Conservation (phyloP, 441 rosid species). For the Croton laevigatus region DNA sequence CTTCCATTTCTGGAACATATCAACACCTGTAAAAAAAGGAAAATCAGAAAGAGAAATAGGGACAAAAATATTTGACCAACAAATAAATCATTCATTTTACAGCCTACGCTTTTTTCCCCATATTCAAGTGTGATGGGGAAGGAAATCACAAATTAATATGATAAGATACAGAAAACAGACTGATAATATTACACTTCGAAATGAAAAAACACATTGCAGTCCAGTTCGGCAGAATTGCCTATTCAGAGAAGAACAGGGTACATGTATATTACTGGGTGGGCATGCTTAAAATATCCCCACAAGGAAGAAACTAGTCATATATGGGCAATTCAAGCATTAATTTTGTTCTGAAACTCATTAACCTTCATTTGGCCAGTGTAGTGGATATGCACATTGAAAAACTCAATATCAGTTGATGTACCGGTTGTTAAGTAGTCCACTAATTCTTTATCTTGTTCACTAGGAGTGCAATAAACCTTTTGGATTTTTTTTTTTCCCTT, state of each 20-base stretch:
- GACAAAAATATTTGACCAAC: too few relatives aligned
- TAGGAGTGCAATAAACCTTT: too few relatives aligned
- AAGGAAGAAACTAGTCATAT: neutral
- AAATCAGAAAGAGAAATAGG: neutral
- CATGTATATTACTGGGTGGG: neutral
- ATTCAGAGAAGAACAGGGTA: neutral
- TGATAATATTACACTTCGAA: neutral
- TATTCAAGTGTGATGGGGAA: neutral
- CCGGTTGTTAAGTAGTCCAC: neutral
- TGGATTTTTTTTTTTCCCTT: too few relatives aligned
- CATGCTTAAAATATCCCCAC: neutral
- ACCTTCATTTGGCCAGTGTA: neutral
- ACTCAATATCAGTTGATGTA: neutral
- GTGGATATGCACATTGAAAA: constrained; percentile 4
- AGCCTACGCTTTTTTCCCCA: neutral
- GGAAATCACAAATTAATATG: neutral
- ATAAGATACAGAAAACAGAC: neutral
- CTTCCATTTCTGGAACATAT: constrained; percentile 84
- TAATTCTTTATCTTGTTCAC: neutral
- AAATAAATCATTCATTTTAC: neutral
- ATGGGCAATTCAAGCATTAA: neutral
- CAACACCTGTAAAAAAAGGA: constrained; percentile 49
- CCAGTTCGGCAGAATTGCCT: neutral
- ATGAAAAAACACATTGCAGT: neutral
- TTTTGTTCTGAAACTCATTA: neutral